Base-by-base conservation (phyloP, 257 asterid species). In the Craterostigma plantagineum region DNA sequence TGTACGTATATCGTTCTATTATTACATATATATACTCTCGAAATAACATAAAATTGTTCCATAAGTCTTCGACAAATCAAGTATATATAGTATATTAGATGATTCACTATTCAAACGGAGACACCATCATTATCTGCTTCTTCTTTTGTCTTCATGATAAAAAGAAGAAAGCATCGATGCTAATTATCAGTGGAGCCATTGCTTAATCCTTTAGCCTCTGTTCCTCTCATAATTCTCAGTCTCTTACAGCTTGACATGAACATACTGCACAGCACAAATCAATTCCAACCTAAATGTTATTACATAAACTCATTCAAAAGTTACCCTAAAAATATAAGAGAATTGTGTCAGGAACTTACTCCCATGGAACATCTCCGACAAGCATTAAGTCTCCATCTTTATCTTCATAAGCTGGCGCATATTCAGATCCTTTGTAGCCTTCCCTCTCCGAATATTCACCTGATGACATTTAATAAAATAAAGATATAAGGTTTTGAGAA, bases 301-400 rank as follows among this genome's bases (percentile, higher is more conserved):
- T 23, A 23, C 30, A 23, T 23, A 6, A 56, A 42, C 13, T 11
- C 15, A 23, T 33, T 39, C 14, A 13, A 8, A 38, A 39, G 18
- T 9, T 10, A 7, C 18, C 47, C 15, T 23, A 10, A 33, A 18
- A 55, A 14, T 37, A 47, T 2, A 10, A 11, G 8, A 18, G 10
- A 14, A n/a, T 43, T 27, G 14, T 36, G 15, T 39, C 15, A 3
- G 4, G 12, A 23, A 71, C 80, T 67, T 62, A 71, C 81, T 65
- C 70, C 77, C 77, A 71, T 6, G 86, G 79, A 54, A 75, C 84
- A 70, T 75, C 79, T 51, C 85, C 85, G 59, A 75, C 72, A 57
- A 75, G 74, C 80, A 75, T 71, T 66, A 63, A 75, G 46, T 75
- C 86, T 35, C 86, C 77, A 64, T 75, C 81, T 65, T 75, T 68